Evolutionary conservation across 2,329 filamentous ascomycete species (phyloP).

Genomic region (Acarospora socialis): DNA sequence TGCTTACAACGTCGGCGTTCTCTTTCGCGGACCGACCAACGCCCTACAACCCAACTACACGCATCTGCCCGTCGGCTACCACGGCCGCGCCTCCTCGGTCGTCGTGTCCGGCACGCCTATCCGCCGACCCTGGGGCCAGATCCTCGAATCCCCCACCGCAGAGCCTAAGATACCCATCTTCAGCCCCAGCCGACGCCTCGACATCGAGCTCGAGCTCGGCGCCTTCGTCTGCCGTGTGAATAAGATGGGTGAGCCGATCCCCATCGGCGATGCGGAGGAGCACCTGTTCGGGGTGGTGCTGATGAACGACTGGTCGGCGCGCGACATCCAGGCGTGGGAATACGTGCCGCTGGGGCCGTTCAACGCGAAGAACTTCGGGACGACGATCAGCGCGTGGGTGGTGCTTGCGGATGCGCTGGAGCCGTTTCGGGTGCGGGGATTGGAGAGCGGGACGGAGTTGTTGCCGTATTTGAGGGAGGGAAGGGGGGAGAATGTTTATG

Average conservation of each 20-base stretch:
- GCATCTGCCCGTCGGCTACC: constrained; percentile 68
- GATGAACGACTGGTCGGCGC: constrained; percentile 77
- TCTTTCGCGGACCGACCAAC: constrained; percentile 59
- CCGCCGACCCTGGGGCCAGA: constrained; percentile 60
- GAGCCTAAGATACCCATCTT: constrained; percentile 50
- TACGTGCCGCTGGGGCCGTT: constrained; percentile 72
- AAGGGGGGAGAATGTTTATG: constrained; percentile 44
- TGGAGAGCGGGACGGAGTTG: constrained; percentile 40
- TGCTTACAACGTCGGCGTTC: constrained; percentile 55
- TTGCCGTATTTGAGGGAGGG: constrained; percentile 52
- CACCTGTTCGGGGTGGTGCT: constrained; percentile 67
- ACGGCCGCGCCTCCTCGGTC: constrained; percentile 62
- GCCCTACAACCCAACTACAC: constrained; percentile 71
- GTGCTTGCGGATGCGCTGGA: constrained; percentile 63
- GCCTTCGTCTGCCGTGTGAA: constrained; percentile 57
- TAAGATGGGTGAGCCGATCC: constrained; percentile 48
- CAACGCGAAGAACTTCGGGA: constrained; percentile 72
- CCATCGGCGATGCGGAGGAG: constrained; percentile 50
- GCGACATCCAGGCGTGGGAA: constrained; percentile 75
- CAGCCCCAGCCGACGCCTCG: constrained; percentile 50
- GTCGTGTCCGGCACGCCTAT: constrained; percentile 62
- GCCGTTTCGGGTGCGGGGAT: constrained; percentile 43
- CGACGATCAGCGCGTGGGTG: constrained; percentile 65
- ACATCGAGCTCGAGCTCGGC: constrained; percentile 69
- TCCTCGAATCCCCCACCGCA: constrained; percentile 48